Percentiles rank a stretch among this genome's conserved stretches.
These are phyloP conservation scores for Vaccinium darrowii DNA, from an alignment of 148 eudicot species.

Conservation along the genomic window DNA sequence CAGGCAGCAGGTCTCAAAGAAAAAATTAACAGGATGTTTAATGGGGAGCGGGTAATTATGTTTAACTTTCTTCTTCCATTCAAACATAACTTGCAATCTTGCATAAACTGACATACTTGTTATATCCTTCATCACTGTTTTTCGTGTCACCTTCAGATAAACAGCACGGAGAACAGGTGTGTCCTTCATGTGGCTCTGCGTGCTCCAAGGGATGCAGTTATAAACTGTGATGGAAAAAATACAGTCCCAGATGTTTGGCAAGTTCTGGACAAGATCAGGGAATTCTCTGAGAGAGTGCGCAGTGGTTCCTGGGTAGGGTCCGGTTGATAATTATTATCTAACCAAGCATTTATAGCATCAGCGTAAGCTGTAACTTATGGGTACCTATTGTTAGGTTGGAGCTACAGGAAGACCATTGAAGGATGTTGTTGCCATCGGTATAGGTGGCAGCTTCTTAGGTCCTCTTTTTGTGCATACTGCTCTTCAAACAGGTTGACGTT, in stretches of 20 bases:
- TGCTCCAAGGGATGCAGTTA: conserved; percentile 81
- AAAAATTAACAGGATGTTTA: conserved; percentile 75
- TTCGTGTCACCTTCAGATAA: conserved; percentile 57
- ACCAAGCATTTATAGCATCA: conserved; percentile 6
- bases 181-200: conserved; percentile 98
- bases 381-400: conserved; percentile 58
- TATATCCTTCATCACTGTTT: conserved; percentile 2
- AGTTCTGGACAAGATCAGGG: conserved; percentile 81
- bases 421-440: conserved; percentile 84
- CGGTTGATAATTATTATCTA: neutral
- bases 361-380: conserved; percentile 1
- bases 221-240: conserved; percentile 77
- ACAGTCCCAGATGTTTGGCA: conserved; percentile 97
- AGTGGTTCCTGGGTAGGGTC: conserved; percentile 87
- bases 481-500: conserved; percentile 84
- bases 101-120: neutral
- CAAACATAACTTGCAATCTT: conserved; percentile 1
- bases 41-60: conserved; percentile 49
- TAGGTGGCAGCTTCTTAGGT: conserved; percentile 98
- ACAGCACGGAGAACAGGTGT: conserved; percentile 89
- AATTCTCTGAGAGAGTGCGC: conserved; percentile 91
- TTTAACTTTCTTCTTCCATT: neutral
- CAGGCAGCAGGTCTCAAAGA: conserved; percentile 85
- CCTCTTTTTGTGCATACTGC: conserved; percentile 98
- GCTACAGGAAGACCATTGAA: conserved; percentile 82